Conservation (phyloP, 495 filamentous ascomycete species). For the Podospora anserina region DNA sequence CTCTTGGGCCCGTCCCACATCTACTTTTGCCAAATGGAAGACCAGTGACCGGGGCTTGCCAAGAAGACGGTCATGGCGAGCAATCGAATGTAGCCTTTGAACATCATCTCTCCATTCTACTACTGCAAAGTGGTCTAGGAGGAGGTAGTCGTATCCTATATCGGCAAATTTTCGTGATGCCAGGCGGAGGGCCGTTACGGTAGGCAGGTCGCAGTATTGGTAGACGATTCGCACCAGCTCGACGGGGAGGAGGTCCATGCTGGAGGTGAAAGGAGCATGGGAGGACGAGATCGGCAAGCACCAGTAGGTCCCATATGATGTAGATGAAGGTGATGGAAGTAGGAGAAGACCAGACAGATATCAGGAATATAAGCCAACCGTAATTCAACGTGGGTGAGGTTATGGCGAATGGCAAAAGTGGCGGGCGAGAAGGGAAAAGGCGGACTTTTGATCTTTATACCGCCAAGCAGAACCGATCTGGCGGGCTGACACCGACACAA, state of each 20-base stretch:
- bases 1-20: slow-evolving; percentile 44
- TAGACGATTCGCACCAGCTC: slow-evolving; percentile 50
- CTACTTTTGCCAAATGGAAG: slow-evolving; percentile 45
- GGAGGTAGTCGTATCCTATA: slow-evolving; percentile 45
- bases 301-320: neutral
- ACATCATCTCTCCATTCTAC: slow-evolving; percentile 49
- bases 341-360: slow-evolving; percentile 1
- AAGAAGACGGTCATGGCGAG: slow-evolving; percentile 42
- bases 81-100: slow-evolving; percentile 42
- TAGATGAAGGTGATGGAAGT: neutral
- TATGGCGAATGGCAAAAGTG: slow-evolving; percentile 5
- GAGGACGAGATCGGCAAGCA: neutral
- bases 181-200: slow-evolving; percentile 42
- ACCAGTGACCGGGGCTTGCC: slow-evolving; percentile 40
- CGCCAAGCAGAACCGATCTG: neutral
- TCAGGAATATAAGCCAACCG: slow-evolving; percentile 9
- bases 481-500: slow-evolving; percentile 2
- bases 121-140: slow-evolving; percentile 40
- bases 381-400: slow-evolving; percentile 9
- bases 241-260: slow-evolving; percentile 42
- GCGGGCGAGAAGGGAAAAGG: slow-evolving; percentile 15
- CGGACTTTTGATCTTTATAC: slow-evolving; percentile 5
- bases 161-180: slow-evolving; percentile 38
- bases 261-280: slow-evolving; percentile 8
- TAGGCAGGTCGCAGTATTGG: slow-evolving; percentile 39